Conservation (phyloP, 805 yeast species). For the Starmerella powellii region DNA sequence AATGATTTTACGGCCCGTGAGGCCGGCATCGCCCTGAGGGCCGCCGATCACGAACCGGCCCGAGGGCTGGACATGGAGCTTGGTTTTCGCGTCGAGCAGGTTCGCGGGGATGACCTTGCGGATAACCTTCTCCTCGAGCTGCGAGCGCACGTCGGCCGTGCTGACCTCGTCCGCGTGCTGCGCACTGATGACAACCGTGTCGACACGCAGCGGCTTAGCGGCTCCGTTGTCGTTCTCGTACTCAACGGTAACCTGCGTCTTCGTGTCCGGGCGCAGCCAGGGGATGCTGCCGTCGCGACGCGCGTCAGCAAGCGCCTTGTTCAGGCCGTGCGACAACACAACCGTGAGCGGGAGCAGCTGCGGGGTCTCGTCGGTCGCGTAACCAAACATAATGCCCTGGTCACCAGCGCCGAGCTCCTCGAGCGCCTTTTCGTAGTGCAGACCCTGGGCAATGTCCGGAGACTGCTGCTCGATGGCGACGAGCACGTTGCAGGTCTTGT, state of each 20-base stretch:
- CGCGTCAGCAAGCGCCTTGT: slow-evolving; percentile 92
- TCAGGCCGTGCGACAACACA: slow-evolving; percentile 86
- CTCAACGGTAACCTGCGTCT: slow-evolving; percentile 98
- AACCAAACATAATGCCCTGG: slow-evolving; percentile 99
- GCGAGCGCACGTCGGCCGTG: slow-evolving; percentile 79
- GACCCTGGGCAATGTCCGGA: slow-evolving; percentile 98
- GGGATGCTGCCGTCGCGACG: slow-evolving; percentile 90
- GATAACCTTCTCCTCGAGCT: slow-evolving; percentile 67
- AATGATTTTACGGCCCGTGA: slow-evolving; percentile 98
- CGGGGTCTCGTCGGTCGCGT: slow-evolving; percentile 97
- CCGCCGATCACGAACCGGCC: slow-evolving; percentile 99
- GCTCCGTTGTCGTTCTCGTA: slow-evolving; percentile 92
- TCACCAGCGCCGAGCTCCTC: slow-evolving; percentile 99
- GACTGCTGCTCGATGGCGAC: slow-evolving; percentile 99
- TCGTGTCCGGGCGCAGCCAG: slow-evolving; percentile 99
- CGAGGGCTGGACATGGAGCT: slow-evolving; percentile 97
- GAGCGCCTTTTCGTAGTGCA: slow-evolving; percentile 84
- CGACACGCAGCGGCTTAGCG: slow-evolving; percentile 89
- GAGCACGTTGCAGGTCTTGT: slow-evolving; percentile 96
- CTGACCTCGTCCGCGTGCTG: slow-evolving; percentile 95
- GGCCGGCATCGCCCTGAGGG: slow-evolving; percentile 99
- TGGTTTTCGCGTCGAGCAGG: slow-evolving; percentile 85
- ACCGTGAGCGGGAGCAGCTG: slow-evolving; percentile 94
- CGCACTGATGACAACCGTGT: slow-evolving; percentile 93
- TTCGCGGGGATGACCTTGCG: slow-evolving; percentile 86